Evolutionary conservation across 192 early-diverging fungal species (phyloP), one percentile per base, ranked within the genome.

Genomic region (Umbelopsis vinacea): DNA sequence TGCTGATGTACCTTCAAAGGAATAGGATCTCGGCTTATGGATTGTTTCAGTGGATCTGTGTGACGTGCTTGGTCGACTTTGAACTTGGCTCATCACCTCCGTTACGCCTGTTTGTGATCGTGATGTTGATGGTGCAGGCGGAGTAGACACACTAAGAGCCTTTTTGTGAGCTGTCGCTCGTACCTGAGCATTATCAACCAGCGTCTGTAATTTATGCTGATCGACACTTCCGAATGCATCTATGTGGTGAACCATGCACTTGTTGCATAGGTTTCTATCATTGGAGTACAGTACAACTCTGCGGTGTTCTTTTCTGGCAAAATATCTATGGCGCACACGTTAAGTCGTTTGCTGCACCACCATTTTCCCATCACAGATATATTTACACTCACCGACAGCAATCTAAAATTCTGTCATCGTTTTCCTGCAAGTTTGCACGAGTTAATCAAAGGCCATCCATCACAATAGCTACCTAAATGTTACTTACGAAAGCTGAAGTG

Each of bases 351-450:
- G 23, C 11, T 9, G 5, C 4, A 40, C 19, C 4, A 40, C 19
- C 6, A 2, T 57, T 8, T 23, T 5, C 33, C 23, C 70, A 29
- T 47, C 9, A 19, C 11, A 66, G 2, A 21, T 52, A 26, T 22
- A 71, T 14, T 33, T 46, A 17, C 45, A 82, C 75, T 22, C 79
- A 87, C 67, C 81, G 73, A 67, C 88, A 89, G 53, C 88, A 89
- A 53, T 87, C 85, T 10, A 89, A 67, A 66, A 89, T 89, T 26
- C 73, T 69, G 52, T 89, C 88, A 46, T 89, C 88, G 40, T 83
- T 85, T 50, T 68, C 74, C 76, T 80, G 37, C 43, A 3, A 17
- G 11, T 7, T 43, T 54, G 9, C 54, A 38, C 8, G 11, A 38
- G 9, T 40, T 15, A 57, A 46, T 45, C 23, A 22, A n/a, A 70